Base-by-base conservation (phyloP, 164 flowering plant genomes). In the Umbilicus rupestris region DNA sequence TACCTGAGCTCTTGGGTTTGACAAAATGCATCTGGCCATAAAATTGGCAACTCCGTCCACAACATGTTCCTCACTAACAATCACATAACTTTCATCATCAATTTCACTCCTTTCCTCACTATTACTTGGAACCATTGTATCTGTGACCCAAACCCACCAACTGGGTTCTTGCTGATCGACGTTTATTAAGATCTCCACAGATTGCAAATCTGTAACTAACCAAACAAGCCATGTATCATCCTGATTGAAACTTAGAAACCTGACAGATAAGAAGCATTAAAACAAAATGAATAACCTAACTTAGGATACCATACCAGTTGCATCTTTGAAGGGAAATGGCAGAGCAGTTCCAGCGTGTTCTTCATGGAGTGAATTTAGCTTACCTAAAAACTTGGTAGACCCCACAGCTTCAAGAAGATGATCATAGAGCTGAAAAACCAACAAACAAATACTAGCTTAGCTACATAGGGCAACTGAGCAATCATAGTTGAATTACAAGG, bases 131-230 rank as follows among this genome's bases (percentile, higher is more conserved):
- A 78, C 80, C 85, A 82, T 84, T 3, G 89, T 95, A 72, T 87
- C 89, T 41, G 92, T 76, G 29, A 94, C 92, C 95, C 92, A 94
- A 17, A 94, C 97, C 98, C 96, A 93, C 92, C 92, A 84, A 80
- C 92, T 87, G 19, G 96, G 88, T 52, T 86, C 84, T 68, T 84
- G 80, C 22, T 59, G 72, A 72, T 78, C 84, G 47, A 85, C 80
- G 72, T 82, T 85, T 24, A 94, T 73, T 39, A 94, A 64, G 65
- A 78, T 69, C 71, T 90, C 97, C 37, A 79, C 89, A 33, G 80
- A 65, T 31, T 82, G 78, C 75, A 83, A 28, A 81, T 89, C 96
- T 44, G 71, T 68, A 70, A 75, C 96, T 89, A 68, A 15, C 42
- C 37, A 69, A 66, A 42, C 30, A 49, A 30, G 7, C n/a, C 49